These are phyloP conservation scores for Syzygium aqueum DNA, from an alignment of 345 rosid species.

Conservation along the genomic window DNA sequence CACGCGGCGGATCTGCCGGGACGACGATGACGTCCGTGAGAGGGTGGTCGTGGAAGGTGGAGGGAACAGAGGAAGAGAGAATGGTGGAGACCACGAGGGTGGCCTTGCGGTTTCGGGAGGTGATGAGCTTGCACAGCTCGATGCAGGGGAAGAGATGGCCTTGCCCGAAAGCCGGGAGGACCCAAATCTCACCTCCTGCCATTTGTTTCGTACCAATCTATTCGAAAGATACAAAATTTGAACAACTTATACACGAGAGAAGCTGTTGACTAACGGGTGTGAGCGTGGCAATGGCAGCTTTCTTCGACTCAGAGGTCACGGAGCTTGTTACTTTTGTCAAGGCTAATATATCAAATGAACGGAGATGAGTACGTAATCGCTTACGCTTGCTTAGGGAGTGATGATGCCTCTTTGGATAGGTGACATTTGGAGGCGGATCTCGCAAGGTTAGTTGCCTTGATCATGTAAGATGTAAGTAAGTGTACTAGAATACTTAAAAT, in stretches of 20 bases:
- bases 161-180: conserved; percentile 12
- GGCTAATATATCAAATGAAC: no score
- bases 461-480: no score
- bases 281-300: not conserved
- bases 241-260: not conserved
- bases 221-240: not conserved
- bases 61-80: conserved; percentile 16
- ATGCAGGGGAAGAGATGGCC: conserved; percentile 25
- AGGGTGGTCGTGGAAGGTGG: conserved; percentile 8
- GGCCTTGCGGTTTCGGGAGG: not conserved
- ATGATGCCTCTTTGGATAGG: no score
- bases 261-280: no score
- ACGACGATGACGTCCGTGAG: not conserved
- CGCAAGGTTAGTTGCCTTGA: no score
- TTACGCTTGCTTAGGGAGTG: no score
- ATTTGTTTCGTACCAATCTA: not conserved
- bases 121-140: conserved; percentile 18
- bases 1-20: not conserved
- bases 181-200: conserved; percentile 2
- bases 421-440: no score
- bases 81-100: conserved; percentile 10
- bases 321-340: no score
- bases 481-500: no score
- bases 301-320: not conserved
- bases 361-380: no score